phyloP scores from a whole-genome alignment of 345 rosid species.

The Brassica nigra region DNA sequence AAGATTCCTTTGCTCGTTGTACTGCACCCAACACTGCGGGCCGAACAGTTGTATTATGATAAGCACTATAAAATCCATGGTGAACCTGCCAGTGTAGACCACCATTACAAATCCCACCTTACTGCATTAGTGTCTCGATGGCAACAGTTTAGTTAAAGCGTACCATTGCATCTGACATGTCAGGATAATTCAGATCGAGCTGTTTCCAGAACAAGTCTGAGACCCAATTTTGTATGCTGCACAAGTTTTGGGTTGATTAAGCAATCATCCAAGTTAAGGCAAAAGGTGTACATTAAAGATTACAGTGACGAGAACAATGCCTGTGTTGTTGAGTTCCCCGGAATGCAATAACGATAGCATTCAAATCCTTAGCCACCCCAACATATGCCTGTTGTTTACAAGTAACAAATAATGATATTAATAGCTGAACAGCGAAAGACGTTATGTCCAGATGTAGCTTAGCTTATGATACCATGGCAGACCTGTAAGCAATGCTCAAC shows the following conservation, averaged over 20 bases:
- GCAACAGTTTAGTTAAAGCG: constrained; percentile 23
- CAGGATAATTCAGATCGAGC: constrained; percentile 90
- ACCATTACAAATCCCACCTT: background rate
- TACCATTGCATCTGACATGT: constrained; percentile 94
- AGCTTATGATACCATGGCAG: background rate
- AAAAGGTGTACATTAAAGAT: background rate
- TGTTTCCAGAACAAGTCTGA: constrained; percentile 93
- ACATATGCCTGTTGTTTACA: constrained; percentile 53
- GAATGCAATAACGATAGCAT: constrained; percentile 41
- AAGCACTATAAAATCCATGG: constrained; percentile 89
- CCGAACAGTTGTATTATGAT: constrained; percentile 88
- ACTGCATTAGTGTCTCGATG: background rate
- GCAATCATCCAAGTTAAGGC: constrained; percentile 10
- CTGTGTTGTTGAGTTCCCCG: constrained; percentile 44
- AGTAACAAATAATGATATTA: background rate
- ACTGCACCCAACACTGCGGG: constrained; percentile 73
- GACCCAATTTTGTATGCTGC: constrained; percentile 93
- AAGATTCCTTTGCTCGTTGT: constrained; percentile 52
- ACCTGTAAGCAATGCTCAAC: constrained; percentile 90
- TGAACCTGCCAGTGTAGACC: constrained; percentile 62
- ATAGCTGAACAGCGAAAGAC: background rate
- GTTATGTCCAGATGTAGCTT: background rate
- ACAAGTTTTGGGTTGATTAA: constrained; percentile 12
- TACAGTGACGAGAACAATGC: background rate
- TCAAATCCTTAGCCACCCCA: constrained; percentile 42